Evolutionary conservation across 306 rosid species (phyloP).

Genomic region (Trifolium subterraneum): DNA sequence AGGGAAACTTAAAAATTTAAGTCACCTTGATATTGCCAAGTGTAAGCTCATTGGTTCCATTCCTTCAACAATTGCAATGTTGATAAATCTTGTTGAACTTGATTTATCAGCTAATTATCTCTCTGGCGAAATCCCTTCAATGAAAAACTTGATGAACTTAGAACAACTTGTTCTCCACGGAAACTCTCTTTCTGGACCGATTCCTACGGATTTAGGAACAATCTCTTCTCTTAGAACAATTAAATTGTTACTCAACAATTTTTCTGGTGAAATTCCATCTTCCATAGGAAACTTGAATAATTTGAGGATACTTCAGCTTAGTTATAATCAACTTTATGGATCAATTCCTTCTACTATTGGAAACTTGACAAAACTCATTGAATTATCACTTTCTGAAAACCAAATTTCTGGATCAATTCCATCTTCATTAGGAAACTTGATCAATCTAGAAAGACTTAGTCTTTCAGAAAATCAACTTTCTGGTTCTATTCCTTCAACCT

Average conservation of each 20-base stretch:
- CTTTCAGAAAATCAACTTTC: conserved; percentile 22
- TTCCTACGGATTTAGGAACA: conserved; percentile 40
- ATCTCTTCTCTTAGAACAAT: conserved; percentile 31
- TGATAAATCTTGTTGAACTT: conserved; percentile 35
- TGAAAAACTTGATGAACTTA: conserved; percentile 32
- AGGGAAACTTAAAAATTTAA: neutral
- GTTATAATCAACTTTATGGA: conserved; percentile 6
- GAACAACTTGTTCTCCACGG: conserved; percentile 7
- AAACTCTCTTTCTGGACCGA: conserved; percentile 37
- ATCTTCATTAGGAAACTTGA: conserved; percentile 42
- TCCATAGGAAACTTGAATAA: conserved; percentile 41
- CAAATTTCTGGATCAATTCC: conserved; percentile 44
- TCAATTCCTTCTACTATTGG: conserved; percentile 47
- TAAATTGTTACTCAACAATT: neutral
- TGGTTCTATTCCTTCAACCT: conserved; percentile 39
- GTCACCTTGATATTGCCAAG: neutral
- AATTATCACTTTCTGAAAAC: neutral
- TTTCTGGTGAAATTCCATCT: conserved; percentile 39
- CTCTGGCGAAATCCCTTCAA: conserved; percentile 42
- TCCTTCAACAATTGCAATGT: conserved; percentile 39
- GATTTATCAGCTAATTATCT: conserved; percentile 36
- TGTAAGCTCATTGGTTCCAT: conserved; percentile 34
- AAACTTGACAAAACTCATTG: conserved; percentile 43
- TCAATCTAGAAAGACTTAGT: conserved; percentile 13
- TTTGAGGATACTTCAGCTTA: conserved; percentile 25